Evolutionary conservation across 768 basidiomycete species (phyloP), one percentile per base, ranked within the genome.

Genomic region (Mycena vulgaris): DNA sequence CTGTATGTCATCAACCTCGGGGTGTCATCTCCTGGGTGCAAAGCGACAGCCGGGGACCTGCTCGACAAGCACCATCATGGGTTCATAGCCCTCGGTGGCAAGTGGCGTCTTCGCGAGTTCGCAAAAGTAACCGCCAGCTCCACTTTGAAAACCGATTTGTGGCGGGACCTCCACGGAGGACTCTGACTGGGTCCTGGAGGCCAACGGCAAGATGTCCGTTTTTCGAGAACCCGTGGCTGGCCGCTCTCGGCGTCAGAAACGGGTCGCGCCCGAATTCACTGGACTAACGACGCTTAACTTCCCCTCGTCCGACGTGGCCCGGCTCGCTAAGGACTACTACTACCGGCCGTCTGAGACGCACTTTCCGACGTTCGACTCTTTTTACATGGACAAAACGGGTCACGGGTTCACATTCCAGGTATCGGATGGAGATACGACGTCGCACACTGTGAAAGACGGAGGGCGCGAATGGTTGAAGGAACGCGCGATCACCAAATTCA

Each of bases 1-100:
- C 52, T 63, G 3, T 63, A 63, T 21, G 40, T 42, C 28, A 55
- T 53, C 28, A 63, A 53, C 33, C 28, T 40, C 19, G 51, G 30
- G n/a, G 21, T 33, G 3, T 51, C 52, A 45, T 23, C 39, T 13
- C 40, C 63, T 31, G 63, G 63, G 39, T 63, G 63, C 52, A 53
- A 55, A 63, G 63, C 63, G n/a, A 63, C 63, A 31, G 62, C 62
- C 3, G 19, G 33, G 35, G 49, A 52, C 37, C 47, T 62, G 16
- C 47, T 62, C 48, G 61, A 51, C 48, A 62, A 51, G 14, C 48
- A 62, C 27, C 48, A 62, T 51, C 61, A 62, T 28, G 48, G 11
- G 19, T 62, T 62, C 35, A 62, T 62, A 13, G 49, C 37, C 21
- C 62, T 63, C 16, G 62, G 62, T 7, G 62, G 62, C 17, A 39